A percentile compares a stretch with the other conserved stretches of the same genome.
These are phyloP conservation scores for Calvatia gigantea DNA, from an alignment of 768 basidiomycete genomes.

Conservation along the genomic window DNA sequence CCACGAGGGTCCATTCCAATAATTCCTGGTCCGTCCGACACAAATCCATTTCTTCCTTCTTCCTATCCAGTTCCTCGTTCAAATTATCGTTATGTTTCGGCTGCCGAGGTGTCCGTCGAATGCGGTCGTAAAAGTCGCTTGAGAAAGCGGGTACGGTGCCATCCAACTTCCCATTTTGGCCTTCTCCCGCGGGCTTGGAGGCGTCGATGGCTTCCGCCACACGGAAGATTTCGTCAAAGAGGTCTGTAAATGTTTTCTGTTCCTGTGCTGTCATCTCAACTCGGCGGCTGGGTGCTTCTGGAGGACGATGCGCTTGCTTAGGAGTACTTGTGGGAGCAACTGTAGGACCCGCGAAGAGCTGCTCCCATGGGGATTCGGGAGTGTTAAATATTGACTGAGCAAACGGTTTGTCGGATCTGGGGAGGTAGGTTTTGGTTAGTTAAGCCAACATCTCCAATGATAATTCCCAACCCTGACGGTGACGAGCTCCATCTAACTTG, in stretches of 20 bases:
- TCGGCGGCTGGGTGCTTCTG: slow-evolving; percentile 6
- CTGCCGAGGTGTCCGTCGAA: slow-evolving; percentile 51
- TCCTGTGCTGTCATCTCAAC: slow-evolving; percentile 16
- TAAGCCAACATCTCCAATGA: neutral
- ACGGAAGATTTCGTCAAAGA: slow-evolving; percentile 11
- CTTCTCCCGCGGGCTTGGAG: neutral
- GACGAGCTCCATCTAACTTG: slow-evolving; percentile 6
- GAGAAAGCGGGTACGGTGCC: neutral
- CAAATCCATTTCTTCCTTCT: slow-evolving; percentile 70
- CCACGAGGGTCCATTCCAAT: slow-evolving; percentile 66
- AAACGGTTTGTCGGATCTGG: neutral
- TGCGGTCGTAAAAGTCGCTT: slow-evolving; percentile 43
- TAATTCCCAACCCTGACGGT: neutral
- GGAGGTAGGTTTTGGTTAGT: neutral
- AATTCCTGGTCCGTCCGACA: slow-evolving; percentile 69
- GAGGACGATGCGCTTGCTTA: neutral
- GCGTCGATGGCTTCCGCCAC: slow-evolving; percentile 4
- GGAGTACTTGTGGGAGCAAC: neutral
- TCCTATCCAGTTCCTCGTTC: slow-evolving; percentile 58
- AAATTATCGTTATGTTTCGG: slow-evolving; percentile 50
- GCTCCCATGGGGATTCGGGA: slow-evolving; percentile 15
- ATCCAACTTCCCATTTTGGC: neutral
- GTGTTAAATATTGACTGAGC: slow-evolving; percentile 13
- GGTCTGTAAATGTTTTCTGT: slow-evolving; percentile 24
- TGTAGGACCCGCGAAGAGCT: slow-evolving; percentile 13